Percentiles rank a stretch among this genome's conserved stretches.
Evolutionary conservation across 2,329 filamentous ascomycete genomes (phyloP).

Genomic region (Fusarium napiforme): DNA sequence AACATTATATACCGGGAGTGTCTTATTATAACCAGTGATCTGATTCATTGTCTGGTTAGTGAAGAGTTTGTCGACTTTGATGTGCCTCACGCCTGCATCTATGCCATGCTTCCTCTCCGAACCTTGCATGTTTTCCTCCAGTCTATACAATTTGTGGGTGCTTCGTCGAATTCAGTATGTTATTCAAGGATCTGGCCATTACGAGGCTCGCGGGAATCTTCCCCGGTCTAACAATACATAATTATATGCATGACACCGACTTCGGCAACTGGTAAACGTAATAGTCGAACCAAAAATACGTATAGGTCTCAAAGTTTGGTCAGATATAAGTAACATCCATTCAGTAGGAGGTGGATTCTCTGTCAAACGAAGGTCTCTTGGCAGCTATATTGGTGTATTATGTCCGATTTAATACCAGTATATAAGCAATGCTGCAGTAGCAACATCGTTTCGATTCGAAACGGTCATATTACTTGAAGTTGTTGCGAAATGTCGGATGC

Average conservation of each 20-base stretch:
- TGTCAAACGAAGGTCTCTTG: neutral
- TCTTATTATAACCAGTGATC: conserved; percentile 17
- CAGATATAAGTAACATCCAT: neutral
- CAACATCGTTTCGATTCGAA: conserved; percentile 7
- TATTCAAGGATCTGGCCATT: conserved; percentile 20
- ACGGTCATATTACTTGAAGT: conserved; percentile 5
- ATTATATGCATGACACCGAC: neutral
- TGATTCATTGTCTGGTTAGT: conserved; percentile 12
- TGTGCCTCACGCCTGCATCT: conserved; percentile 15
- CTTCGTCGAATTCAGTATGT: conserved; percentile 14
- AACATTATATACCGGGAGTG: conserved; percentile 1
- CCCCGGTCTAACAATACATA: conserved; percentile 1
- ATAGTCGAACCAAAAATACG: neutral
- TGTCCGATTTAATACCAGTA: neutral
- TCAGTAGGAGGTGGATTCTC: neutral
- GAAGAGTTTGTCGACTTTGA: conserved; percentile 8
- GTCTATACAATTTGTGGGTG: conserved; percentile 17
- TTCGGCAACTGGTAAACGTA: conserved; percentile 11
- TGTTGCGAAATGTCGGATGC: neutral
- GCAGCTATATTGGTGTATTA: neutral
- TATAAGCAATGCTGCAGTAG: neutral
- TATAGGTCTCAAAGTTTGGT: neutral
- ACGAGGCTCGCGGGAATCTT: conserved; percentile 12
- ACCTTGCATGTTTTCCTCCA: conserved; percentile 11
- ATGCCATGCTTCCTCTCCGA: conserved; percentile 4